Base-by-base conservation (phyloP, 208 protist species). In the Crithidia fasciculata region DNA sequence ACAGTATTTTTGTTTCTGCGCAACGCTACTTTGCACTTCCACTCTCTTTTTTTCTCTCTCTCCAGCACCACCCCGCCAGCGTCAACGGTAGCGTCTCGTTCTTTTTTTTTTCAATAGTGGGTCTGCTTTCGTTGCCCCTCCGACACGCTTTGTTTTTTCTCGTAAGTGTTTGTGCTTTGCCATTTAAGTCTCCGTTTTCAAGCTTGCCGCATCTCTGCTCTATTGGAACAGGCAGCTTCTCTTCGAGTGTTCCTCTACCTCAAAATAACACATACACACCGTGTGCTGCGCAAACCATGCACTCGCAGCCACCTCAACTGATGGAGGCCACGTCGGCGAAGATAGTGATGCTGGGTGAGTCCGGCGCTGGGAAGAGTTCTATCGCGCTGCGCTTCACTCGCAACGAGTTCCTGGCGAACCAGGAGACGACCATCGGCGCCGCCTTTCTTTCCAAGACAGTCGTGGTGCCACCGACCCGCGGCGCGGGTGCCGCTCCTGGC, bases 321-420 rank as follows among this genome's bases (percentile, higher is more conserved):
- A 76, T 81, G 67, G 83, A 90, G 50, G 75, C 78, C 2, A 80
- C 75, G 18, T 87, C 83, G 18, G 88, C 89, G 37, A 98, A 98
- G 82, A 87, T 96, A 57, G 92, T 98, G 44, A 80, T 98, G 36
- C 83, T 98, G 36, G 94, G 94, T 9, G 94, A 98, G 64, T 94
- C 88, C 18, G 88, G 84, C 12, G 90, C 96, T 9, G 94, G 94
- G 15, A 98, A 98, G 81, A 95, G 90, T 61, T 93, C 88, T 57
- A 84, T 98, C 59, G 90, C 90, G 10, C 75, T 94, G 10, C 92
- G 94, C 55, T 96, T 98, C 70, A 86, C 88, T 19, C 82, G 90
- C 36, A 89, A 95, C 73, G 91, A 96, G 77, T 98, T 97, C 69
- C 56, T 83, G 43, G 62, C 69, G 15, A 92, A 94, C 64, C 91